Percentiles rank a stretch among this genome's conserved stretches.
Conservation (phyloP, 441 rosid species). For the Adansonia rubrostipa region DNA sequence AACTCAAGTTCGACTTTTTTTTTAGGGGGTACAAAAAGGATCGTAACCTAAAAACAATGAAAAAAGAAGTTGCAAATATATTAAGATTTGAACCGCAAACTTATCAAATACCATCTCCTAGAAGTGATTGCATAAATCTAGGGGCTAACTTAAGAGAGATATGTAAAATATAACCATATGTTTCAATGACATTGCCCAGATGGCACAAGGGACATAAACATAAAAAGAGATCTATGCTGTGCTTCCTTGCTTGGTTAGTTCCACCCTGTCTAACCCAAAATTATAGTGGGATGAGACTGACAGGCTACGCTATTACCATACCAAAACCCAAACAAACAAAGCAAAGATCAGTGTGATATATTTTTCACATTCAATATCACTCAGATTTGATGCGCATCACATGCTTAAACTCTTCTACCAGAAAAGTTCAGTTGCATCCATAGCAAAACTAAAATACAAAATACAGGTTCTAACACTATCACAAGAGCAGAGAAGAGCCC, state of each 20-base stretch:
- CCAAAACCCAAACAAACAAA: background rate
- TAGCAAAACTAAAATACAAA: slow-evolving; percentile 22
- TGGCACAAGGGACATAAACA: too few relatives aligned
- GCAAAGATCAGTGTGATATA: slow-evolving; percentile 23
- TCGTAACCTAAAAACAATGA: too few relatives aligned
- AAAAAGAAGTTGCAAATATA: too few relatives aligned
- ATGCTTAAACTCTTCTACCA: slow-evolving; percentile 34
- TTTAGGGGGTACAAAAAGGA: too few relatives aligned
- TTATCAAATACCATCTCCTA: too few relatives aligned
- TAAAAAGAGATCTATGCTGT: too few relatives aligned
- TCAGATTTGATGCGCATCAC: slow-evolving; percentile 24
- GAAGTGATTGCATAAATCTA: too few relatives aligned
- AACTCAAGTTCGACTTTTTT: too few relatives aligned
- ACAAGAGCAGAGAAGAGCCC: slow-evolving; percentile 23
- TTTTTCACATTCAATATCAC: slow-evolving; percentile 26
- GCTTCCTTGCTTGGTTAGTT: background rate
- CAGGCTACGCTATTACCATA: background rate
- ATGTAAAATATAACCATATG: too few relatives aligned
- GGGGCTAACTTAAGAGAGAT: too few relatives aligned
- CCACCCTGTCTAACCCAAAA: slow-evolving; percentile 10
- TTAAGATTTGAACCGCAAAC: too few relatives aligned
- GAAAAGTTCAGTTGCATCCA: slow-evolving; percentile 38
- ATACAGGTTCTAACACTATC: slow-evolving; percentile 31
- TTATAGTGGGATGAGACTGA: slow-evolving; percentile 1
- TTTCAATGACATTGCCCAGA: too few relatives aligned